Evolutionary conservation across 2,329 filamentous ascomycete species (phyloP).

Genomic region (Rhexocercosporidium sp.): DNA sequence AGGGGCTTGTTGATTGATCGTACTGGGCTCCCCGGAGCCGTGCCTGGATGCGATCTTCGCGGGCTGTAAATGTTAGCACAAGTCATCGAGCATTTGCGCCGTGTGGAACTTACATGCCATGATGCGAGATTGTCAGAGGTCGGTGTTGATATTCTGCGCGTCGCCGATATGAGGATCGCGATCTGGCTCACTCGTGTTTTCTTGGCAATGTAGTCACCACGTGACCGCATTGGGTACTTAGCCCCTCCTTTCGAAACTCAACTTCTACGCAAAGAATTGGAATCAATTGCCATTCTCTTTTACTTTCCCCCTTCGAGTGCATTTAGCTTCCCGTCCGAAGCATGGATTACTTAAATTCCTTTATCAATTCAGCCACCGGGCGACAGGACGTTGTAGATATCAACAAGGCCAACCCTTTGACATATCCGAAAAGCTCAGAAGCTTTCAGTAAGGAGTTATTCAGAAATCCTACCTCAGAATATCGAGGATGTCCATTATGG

Average conservation of each 20-base stretch:
- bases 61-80: slow-evolving; percentile 46
- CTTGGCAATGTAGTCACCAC: background rate
- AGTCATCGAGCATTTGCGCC: background rate
- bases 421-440: slow-evolving; percentile 38
- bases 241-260: slow-evolving; percentile 6
- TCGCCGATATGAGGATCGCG: background rate
- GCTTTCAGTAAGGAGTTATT: slow-evolving; percentile 40
- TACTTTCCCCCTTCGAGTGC: background rate
- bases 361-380: slow-evolving; percentile 12
- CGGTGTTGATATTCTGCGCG: slow-evolving; percentile 12
- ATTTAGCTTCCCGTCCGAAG: background rate
- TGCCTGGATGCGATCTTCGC: slow-evolving; percentile 67
- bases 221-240: background rate
- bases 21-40: slow-evolving; percentile 70
- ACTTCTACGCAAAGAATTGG: background rate
- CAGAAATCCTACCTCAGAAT: slow-evolving; percentile 40
- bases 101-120: slow-evolving; percentile 30
- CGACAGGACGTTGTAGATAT: slow-evolving; percentile 7
- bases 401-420: slow-evolving; percentile 38
- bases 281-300: background rate
- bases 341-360: slow-evolving; percentile 28
- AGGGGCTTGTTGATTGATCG: slow-evolving; percentile 35
- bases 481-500: slow-evolving; percentile 43
- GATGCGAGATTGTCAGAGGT: background rate
- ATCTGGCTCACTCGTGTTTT: background rate